Evolutionary conservation across 2,329 filamentous ascomycete species (phyloP).

Genomic region (Curvularia sp.): DNA sequence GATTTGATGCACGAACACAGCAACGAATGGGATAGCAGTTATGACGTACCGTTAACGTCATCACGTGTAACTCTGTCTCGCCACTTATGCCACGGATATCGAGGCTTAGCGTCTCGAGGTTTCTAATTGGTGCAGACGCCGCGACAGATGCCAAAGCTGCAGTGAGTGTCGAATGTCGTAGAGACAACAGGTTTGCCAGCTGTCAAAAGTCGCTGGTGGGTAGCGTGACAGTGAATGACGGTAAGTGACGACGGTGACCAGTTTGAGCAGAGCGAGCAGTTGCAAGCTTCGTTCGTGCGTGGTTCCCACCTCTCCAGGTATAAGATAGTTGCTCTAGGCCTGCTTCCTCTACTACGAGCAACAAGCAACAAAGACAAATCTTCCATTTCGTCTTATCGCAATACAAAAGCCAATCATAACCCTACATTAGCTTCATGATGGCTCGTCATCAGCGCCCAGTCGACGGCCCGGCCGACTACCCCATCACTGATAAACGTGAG

Average conservation of each 20-base stretch:
- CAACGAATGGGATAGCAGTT: no score
- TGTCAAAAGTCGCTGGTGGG: no score
- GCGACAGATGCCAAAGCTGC: no score
- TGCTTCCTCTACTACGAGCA: neutral
- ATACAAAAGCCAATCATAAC: neutral
- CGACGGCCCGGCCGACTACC: constrained; percentile 26
- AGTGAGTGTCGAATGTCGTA: no score
- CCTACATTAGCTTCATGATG: constrained; percentile 10
- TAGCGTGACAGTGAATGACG: constrained; percentile 3
- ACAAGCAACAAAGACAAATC: neutral
- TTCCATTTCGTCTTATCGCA: neutral
- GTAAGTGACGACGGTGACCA: constrained; percentile 8
- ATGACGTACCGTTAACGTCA: no score
- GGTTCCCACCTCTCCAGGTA: neutral
- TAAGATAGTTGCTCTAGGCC: neutral
- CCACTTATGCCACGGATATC: no score
- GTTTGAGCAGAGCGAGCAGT: neutral
- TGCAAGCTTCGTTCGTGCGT: neutral
- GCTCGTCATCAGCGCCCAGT: constrained; percentile 17
- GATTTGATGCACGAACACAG: no score
- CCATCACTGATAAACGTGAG: constrained; percentile 26
- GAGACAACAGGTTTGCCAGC: no score
- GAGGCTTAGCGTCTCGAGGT: no score
- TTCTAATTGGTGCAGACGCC: no score
- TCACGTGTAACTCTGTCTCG: no score